These are phyloP conservation scores for Metschnikowia drakensbergensis DNA, from an alignment of 805 yeast species.

Conservation along the genomic window DNA sequence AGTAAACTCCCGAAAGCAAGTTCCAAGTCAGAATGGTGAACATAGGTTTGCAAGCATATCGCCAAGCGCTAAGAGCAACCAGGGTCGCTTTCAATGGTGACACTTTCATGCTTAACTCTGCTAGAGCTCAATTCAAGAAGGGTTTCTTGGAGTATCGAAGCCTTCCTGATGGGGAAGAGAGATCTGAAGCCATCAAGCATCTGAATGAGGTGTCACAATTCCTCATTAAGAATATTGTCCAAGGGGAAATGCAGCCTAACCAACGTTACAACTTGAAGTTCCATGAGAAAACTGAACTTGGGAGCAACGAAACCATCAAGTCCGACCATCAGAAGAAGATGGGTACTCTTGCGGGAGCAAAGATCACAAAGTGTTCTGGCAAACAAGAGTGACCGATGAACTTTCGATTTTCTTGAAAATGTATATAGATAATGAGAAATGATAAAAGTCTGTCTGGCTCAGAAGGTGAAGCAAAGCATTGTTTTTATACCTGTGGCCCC, in stretches of 20 bases:
- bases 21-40: constrained; percentile 8
- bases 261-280: constrained; percentile 56
- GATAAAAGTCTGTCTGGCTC: not conserved
- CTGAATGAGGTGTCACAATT: constrained; percentile 70
- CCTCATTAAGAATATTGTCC: constrained; percentile 76
- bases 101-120: constrained; percentile 46
- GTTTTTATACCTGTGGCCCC: not conserved
- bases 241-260: constrained; percentile 54
- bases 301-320: constrained; percentile 81
- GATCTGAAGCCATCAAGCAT: constrained; percentile 30
- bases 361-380: constrained; percentile 36
- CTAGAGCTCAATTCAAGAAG: constrained; percentile 55
- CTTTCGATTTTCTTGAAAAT: not conserved
- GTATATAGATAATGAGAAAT: constrained; percentile 4
- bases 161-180: constrained; percentile 36
- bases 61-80: constrained; percentile 65
- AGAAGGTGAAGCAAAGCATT: no score
- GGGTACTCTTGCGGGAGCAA: constrained; percentile 49
- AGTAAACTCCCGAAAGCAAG: not conserved
- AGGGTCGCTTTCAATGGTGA: constrained; percentile 56
- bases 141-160: constrained; percentile 42
- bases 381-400: not conserved
- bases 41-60: constrained; percentile 47
- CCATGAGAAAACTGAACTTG: constrained; percentile 80
- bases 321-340: constrained; percentile 41